Base-by-base conservation (phyloP, 2,329 filamentous ascomycete species). In the Clonostachys solani region DNA sequence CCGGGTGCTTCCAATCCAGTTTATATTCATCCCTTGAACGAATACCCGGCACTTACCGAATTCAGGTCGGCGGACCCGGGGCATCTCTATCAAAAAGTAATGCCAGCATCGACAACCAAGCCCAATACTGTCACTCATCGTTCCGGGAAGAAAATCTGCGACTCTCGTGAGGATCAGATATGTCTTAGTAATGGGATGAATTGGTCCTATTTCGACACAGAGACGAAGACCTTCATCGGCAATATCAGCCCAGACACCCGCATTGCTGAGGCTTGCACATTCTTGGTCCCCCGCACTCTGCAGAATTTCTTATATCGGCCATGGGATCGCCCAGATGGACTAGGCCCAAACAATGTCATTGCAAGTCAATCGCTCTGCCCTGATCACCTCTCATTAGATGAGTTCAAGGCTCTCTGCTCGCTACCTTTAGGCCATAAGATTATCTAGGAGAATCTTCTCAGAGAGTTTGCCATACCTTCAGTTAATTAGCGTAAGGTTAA, bases 361-460 rank as follows among this genome's bases (percentile, higher is more conserved):
- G 67, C 80, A 1, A 57, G 54, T 1, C 76, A 81, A 48, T 58
- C 53, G 0, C 44, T 58, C 0, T 82, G 78, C 45, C 78, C 81
- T 0, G 5, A 45, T 0, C 53, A 70, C 17, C 60, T 86, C 40
- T 67, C 72, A 0, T 49, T 80, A 0, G 71, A 74, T 1, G 80
- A 86, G 47, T 84, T 73, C 55, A 73, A 75, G 47, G 64, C 71
- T 0, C 70, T 84, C n/a, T 65, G 68, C 0, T 56, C 69, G 0
- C 52, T 85, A 4, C 68, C 74, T 0, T 56, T 74, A 2, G 80
- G 80, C 0, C 49, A 66, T 16, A 55, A 59, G 1, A 59, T 82
- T 9, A 76, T 80, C 44, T 85, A 80, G 75, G 54, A 66, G 9
- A 84, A 83, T 46, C 72, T 86, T 4, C 55, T 81, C 0, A 55